Base-by-base conservation (phyloP, 768 basidiomycete genomes). In the Xanthoconium purpureum region DNA sequence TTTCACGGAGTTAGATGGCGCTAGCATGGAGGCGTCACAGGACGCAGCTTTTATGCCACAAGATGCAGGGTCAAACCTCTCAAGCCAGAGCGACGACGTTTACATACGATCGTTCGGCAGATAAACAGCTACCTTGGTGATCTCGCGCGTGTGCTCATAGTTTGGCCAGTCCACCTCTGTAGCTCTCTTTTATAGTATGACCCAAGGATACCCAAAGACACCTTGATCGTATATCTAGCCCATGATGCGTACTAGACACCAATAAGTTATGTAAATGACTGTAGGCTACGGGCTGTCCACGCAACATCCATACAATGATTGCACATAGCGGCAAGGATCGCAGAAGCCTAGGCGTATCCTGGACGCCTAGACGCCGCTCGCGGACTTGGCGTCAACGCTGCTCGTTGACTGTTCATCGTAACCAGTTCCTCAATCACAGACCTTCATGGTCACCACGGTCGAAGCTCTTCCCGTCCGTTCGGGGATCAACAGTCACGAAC, bases 131-230 rank as follows among this genome's bases (percentile, higher is more conserved):
- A 64, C 60, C 24, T 63, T 55, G 52, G 52, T 62, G 58, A 67
- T 64, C 59, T 55, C 43, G 50, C 45, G 53, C 58, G 45, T 55
- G 54, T 66, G 63, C 65, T 79, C 78, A 88, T 71, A 90, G 77
- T 77, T 84, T 90, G 71, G 77, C 80, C 71, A 79, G 84, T 61
- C 73, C 73, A 65, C 24, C 4, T 24, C 24, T 24, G 24, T 24
- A 24, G 4, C 24, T 24, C 24, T 24, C 24, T 24, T 24, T 24
- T 24, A 24, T 24, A 24, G 24, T 24, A 24, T 4, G 24, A 24
- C 24, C 24, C 24, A 4, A 24, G 24, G 24, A 24, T 24, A 24
- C 24, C 24, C 24, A 24, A 24, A 24, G 24, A 24, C 24, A 24
- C 24, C 24, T 24, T 24, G 24, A 24, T 24, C 24, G 24, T 4